Evolutionary conservation across 805 yeast species (phyloP), one percentile per base, ranked within the genome.

Genomic region (Wickerhamomyces queroliae): DNA sequence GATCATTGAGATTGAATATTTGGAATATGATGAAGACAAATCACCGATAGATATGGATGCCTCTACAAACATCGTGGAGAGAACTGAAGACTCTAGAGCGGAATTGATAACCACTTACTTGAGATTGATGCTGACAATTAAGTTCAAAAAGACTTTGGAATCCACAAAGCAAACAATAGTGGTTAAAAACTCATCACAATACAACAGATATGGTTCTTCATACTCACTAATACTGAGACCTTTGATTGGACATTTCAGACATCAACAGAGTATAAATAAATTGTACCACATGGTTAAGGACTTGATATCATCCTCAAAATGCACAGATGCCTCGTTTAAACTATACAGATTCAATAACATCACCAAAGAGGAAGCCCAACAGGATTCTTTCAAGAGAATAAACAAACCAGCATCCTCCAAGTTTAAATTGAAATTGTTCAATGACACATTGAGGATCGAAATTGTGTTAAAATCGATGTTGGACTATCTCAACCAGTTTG

Each of bases 1-100:
- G 44, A 64, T 75, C 27, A 64, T 90, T 27, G 95, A 85, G 55
- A 71, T 90, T 36, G 93, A 82, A 45, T 66, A 77, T n/a, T 69
- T 78, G 13, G 64, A 72, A 4, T 64, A 56, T 7, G 66, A 61
- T 16, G 67, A 61, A 13, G 62, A 56, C 15, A 48, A 50, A 1
- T 45, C 58, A 7, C 67, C 64, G 28, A n/a, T n/a, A n/a, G 57
- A 57, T 26, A 62, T 55, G 30, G 65, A 63, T 38, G 72, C 66
- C 40, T 74, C 68, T 33, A 51, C 56, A 2, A 55, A 28, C 3
- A 12, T 19, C 3, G 19, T 21, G 17, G 29, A 15, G 71, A 64
- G 69, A 59, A 53, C 73, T 45, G 57, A 64, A 42, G 63, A 64
- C 38, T 49, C 40, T 39, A 54, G 68, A 33, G 70, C 69, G 0